phyloP scores from a whole-genome alignment of 2,329 filamentous ascomycete genomes.

The Simplicillium aogashimaense region DNA sequence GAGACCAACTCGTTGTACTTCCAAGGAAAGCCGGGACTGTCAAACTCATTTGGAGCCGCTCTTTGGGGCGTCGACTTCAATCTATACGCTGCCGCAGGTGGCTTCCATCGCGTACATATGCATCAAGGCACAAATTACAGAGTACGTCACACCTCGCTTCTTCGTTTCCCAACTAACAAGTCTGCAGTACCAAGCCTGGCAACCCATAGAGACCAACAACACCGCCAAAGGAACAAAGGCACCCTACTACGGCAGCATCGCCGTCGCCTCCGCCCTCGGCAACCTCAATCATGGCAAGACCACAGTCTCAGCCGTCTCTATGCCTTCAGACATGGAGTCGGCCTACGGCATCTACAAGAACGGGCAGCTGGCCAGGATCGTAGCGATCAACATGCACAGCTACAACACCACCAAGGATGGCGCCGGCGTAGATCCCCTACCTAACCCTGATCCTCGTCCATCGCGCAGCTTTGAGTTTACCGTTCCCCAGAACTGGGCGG shows the following conservation, averaged over 20 bases:
- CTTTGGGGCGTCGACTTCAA: slow-evolving; percentile 57
- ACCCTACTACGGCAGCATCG: slow-evolving; percentile 54
- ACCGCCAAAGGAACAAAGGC: slow-evolving; percentile 47
- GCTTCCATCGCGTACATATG: slow-evolving; percentile 50
- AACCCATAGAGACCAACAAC: slow-evolving; percentile 41
- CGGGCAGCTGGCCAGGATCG: slow-evolving; percentile 31
- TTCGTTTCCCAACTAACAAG: neutral
- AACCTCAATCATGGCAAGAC: slow-evolving; percentile 23
- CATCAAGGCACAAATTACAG: slow-evolving; percentile 55
- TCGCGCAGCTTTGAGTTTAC: slow-evolving; percentile 23
- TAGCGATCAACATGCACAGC: slow-evolving; percentile 46
- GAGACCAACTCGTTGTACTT: slow-evolving; percentile 55
- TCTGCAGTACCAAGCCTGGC: slow-evolving; percentile 45
- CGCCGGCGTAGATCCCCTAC: slow-evolving; percentile 13
- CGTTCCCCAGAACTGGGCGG: slow-evolving; percentile 24
- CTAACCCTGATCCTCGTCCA: slow-evolving; percentile 18
- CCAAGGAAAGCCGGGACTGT: slow-evolving; percentile 50
- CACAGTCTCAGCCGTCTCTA: slow-evolving; percentile 36
- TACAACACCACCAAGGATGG: slow-evolving; percentile 49
- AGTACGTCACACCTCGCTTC: slow-evolving; percentile 11
- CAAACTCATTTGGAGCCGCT: slow-evolving; percentile 55
- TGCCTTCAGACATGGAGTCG: slow-evolving; percentile 29
- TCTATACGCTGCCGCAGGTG: slow-evolving; percentile 43
- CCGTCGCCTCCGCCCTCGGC: slow-evolving; percentile 45
- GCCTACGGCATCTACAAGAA: slow-evolving; percentile 47